These are phyloP conservation scores for Kodamaea restingae DNA, from an alignment of 805 yeast genomes.

Conservation along the genomic window DNA sequence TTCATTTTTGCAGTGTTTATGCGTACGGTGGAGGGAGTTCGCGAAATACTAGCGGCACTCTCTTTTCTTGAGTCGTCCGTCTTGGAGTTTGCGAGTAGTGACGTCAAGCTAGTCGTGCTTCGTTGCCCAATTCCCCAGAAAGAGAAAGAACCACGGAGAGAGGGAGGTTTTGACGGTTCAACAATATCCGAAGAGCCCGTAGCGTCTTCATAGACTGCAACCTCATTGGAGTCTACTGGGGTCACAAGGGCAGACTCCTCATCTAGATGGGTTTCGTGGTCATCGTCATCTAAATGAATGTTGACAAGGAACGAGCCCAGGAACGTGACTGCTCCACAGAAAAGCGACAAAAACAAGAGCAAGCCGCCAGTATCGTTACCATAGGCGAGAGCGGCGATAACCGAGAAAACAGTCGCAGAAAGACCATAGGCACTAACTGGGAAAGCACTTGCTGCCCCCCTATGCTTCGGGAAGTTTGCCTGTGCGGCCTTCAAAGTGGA, in stretches of 20 bases:
- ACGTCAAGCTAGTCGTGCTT: constrained; percentile 16
- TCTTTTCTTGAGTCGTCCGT: constrained; percentile 10
- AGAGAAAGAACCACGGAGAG: constrained; percentile 32
- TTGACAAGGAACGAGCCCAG: constrained; percentile 44
- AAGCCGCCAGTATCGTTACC: constrained; percentile 51
- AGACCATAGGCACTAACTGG: constrained; percentile 70
- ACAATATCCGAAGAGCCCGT: too few species aligned
- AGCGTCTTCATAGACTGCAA: background rate
- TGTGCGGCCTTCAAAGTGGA: constrained; percentile 54
- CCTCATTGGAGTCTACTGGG: constrained; percentile 1
- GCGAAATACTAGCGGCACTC: constrained; percentile 2
- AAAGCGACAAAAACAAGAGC: constrained; percentile 50
- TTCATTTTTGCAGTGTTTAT: background rate
- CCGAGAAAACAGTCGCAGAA: constrained; percentile 62
- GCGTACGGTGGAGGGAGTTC: constrained; percentile 1
- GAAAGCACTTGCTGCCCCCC: constrained; percentile 66
- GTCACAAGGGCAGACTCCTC: constrained; percentile 2
- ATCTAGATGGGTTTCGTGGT: constrained; percentile 9
- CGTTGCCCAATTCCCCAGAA: constrained; percentile 40
- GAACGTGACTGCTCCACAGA: constrained; percentile 46
- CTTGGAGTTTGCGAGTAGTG: constrained; percentile 7
- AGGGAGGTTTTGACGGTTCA: constrained; percentile 4
- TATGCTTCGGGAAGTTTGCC: constrained; percentile 63
- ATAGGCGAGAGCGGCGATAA: constrained; percentile 51
- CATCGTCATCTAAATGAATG: constrained; percentile 29